These are phyloP conservation scores for Magnaporthales sp. DNA, from an alignment of 2,329 filamentous ascomycete species.

Conservation along the genomic window DNA sequence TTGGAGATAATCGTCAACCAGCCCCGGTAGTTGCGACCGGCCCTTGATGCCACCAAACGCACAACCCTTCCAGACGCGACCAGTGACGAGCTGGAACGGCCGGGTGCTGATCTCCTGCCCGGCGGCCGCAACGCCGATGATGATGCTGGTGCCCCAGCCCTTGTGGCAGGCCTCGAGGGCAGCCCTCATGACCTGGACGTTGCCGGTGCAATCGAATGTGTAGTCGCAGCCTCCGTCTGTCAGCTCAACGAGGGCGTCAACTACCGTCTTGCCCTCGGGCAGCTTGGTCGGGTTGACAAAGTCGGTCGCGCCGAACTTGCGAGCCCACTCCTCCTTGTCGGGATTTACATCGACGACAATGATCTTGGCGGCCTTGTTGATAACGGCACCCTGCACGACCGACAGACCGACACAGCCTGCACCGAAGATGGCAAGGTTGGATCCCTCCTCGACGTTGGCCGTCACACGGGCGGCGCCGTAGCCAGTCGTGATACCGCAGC, in stretches of 20 bases:
- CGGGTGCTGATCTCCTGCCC: slow-evolving; percentile 92
- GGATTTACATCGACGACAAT: slow-evolving; percentile 75
- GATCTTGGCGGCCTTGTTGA: slow-evolving; percentile 71
- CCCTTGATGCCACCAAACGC: slow-evolving; percentile 98
- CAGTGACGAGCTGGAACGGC: slow-evolving; percentile 94
- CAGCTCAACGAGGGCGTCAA: slow-evolving; percentile 92
- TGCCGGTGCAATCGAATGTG: slow-evolving; percentile 98
- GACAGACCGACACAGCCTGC: slow-evolving; percentile 93
- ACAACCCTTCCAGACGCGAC: slow-evolving; percentile 95
- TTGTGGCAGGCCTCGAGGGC: slow-evolving; percentile 98
- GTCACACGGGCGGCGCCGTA: slow-evolving; percentile 95
- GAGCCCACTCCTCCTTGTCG: slow-evolving; percentile 80
- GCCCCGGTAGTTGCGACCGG: slow-evolving; percentile 77
- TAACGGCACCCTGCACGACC: slow-evolving; percentile 87
- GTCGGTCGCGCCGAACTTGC: slow-evolving; percentile 92
- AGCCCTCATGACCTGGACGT: slow-evolving; percentile 90
- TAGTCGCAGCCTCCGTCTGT: slow-evolving; percentile 98
- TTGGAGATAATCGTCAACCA: slow-evolving; percentile 83
- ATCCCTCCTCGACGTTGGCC: slow-evolving; percentile 82
- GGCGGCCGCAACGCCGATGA: slow-evolving; percentile 94
- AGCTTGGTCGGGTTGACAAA: slow-evolving; percentile 91
- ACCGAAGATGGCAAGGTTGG: slow-evolving; percentile 86
- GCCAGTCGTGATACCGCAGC: slow-evolving; percentile 96
- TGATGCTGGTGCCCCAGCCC: slow-evolving; percentile 96
- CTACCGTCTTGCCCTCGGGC: slow-evolving; percentile 63